These are phyloP conservation scores for Citropsis articulata DNA, from an alignment of 345 rosid species.

Conservation along the genomic window DNA sequence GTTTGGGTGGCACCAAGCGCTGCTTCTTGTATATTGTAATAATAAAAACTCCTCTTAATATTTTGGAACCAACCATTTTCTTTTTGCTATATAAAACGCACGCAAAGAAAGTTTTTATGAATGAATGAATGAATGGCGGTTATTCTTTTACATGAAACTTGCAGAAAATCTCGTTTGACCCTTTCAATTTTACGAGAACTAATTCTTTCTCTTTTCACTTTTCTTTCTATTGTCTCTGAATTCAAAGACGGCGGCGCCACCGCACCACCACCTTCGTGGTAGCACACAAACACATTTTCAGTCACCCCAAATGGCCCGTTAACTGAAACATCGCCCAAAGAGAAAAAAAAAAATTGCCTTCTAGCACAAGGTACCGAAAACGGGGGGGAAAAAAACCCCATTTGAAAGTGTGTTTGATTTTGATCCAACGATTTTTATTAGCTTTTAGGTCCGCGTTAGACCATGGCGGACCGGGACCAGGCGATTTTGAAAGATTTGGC, in stretches of 20 bases:
- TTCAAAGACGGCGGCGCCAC: conserved; percentile 33
- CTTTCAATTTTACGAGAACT: conserved; percentile 8
- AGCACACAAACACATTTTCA: not conserved
- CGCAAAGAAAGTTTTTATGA: not conserved
- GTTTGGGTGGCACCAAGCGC: not conserved
- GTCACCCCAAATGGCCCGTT: not conserved
- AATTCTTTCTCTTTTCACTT: conserved; percentile 13
- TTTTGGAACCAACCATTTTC: conserved; percentile 9
- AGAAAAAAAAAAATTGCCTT: not conserved
- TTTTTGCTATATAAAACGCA: conserved; percentile 16
- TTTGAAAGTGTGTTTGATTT: not conserved
- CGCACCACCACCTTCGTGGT: not conserved
- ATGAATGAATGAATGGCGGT: not conserved
- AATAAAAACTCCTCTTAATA: not conserved
- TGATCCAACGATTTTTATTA: not conserved
- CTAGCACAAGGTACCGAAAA: not conserved
- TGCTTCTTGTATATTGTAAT: not conserved
- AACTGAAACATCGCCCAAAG: not conserved
- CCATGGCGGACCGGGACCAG: conserved; percentile 51
- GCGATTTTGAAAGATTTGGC: conserved; percentile 58
- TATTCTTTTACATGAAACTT: conserved; percentile 2
- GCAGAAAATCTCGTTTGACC: conserved; percentile 37
- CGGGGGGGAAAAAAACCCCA: not conserved
- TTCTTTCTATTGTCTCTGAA: conserved; percentile 20
- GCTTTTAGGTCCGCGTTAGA: conserved; percentile 33